phyloP scores from a whole-genome alignment of 2,329 filamentous ascomycete species.

The Penicillium olsonii region DNA sequence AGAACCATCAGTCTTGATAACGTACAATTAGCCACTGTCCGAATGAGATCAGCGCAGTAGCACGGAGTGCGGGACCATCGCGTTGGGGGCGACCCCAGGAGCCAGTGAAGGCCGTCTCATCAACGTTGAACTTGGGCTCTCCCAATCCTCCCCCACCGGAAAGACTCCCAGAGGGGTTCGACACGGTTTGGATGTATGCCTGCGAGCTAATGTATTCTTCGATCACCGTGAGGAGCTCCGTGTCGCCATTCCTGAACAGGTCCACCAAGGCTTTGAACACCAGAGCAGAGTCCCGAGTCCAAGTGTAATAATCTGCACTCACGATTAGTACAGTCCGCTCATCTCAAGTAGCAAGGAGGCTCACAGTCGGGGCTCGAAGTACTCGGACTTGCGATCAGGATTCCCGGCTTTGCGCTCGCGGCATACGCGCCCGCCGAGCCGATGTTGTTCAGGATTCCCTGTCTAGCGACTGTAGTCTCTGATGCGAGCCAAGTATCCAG shows the following conservation, averaged over 20 bases:
- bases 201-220: constrained; percentile 69
- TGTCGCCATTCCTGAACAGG: constrained; percentile 63
- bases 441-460: constrained; percentile 58
- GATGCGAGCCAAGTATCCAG: constrained; percentile 31
- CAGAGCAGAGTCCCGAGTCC: constrained; percentile 74
- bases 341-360: no score
- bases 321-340: background rate
- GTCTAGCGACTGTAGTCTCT: constrained; percentile 51
- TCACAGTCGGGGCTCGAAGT: constrained; percentile 57
- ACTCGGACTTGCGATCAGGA: constrained; percentile 59
- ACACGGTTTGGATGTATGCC: constrained; percentile 65
- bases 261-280: constrained; percentile 70
- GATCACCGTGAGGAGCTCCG: constrained; percentile 60
- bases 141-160: constrained; percentile 59
- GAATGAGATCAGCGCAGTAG: constrained; percentile 71
- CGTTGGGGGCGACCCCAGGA: constrained; percentile 77
- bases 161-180: constrained; percentile 67
- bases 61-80: constrained; percentile 76
- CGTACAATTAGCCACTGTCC: constrained; percentile 66
- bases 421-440: constrained; percentile 53
- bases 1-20: background rate
- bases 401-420: constrained; percentile 50
- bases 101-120: constrained; percentile 62
- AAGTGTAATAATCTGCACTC: constrained; percentile 72
- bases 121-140: constrained; percentile 72